phyloP scores from a whole-genome alignment of 2,329 filamentous ascomycete species.

The Aspergillus brasiliensis region DNA sequence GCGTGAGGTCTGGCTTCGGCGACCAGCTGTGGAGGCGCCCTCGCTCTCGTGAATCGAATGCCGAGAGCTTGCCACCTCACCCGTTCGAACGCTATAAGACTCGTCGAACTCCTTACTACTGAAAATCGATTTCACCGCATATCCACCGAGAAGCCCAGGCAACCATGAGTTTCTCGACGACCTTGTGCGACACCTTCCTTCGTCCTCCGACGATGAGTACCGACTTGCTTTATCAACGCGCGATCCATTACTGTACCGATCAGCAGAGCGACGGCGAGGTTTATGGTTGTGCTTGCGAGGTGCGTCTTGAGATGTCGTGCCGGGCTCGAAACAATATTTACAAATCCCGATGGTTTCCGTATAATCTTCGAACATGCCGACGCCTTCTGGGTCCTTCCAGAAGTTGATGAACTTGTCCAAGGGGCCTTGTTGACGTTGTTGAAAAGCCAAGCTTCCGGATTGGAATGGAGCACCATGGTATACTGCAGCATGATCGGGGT shows the following conservation, averaged over 20 bases:
- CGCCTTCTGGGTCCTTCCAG: constrained; percentile 66
- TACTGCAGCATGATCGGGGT: constrained; percentile 33
- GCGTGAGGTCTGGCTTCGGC: constrained; percentile 49
- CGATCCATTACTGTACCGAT: constrained; percentile 44
- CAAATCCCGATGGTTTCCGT: constrained; percentile 68
- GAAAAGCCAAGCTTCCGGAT: constrained; percentile 47
- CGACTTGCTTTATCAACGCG: constrained; percentile 63
- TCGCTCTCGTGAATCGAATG: constrained; percentile 28
- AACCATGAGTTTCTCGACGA: constrained; percentile 53
- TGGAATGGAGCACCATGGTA: constrained; percentile 31
- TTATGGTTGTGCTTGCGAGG: constrained; percentile 63
- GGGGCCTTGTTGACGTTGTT: constrained; percentile 58
- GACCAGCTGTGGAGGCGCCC: constrained; percentile 29
- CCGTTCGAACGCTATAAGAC: constrained; percentile 61
- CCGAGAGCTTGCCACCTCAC: constrained; percentile 40
- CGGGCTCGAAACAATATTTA: constrained; percentile 65
- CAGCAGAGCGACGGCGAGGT: constrained; percentile 47
- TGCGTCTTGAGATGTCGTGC: constrained; percentile 57
- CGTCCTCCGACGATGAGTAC: constrained; percentile 57
- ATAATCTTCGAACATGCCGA: constrained; percentile 67
- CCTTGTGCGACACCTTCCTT: constrained; percentile 48
- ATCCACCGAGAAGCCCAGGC: constrained; percentile 57
- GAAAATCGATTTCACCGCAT: constrained; percentile 58
- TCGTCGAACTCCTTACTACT: constrained; percentile 60
- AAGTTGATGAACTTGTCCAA: constrained; percentile 60